Conservation (phyloP, 1,284 basidiomycete species). For the Stygiomarasmius scandens region DNA sequence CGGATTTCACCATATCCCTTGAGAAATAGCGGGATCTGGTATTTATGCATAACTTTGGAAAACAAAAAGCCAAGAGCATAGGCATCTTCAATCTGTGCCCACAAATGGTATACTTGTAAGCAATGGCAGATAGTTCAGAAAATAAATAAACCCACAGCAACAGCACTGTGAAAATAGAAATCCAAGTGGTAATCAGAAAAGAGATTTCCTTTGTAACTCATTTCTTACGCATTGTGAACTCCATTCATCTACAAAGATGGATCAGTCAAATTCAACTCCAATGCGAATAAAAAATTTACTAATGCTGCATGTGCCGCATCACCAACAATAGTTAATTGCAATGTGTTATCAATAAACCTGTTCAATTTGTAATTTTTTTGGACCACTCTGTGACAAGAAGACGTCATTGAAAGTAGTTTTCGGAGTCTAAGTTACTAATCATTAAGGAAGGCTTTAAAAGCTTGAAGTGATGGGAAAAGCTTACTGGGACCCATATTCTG, state of each 20-base stretch:
- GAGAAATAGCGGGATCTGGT: conserved; percentile 17
- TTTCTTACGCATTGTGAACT: conserved; percentile 20
- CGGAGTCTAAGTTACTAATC: conserved; percentile 1
- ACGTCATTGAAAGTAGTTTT: conserved; percentile 8
- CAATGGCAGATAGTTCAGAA: not conserved
- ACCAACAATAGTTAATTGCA: conserved; percentile 17
- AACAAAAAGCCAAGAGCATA: conserved; percentile 21
- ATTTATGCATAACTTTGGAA: conserved; percentile 9
- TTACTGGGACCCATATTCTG: conserved; percentile 3
- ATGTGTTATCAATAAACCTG: conserved; percentile 4
- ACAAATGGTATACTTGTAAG: not conserved
- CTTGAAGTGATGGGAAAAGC: not conserved
- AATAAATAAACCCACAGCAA: conserved; percentile 7
- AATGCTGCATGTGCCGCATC: conserved; percentile 22
- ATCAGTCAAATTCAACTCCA: not conserved
- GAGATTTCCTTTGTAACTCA: not conserved
- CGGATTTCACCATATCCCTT: conserved; percentile 19
- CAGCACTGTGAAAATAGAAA: not conserved
- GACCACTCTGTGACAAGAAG: conserved; percentile 12
- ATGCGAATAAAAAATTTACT: conserved; percentile 5
- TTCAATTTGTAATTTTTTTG: conserved; percentile 13
- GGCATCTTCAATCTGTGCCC: conserved; percentile 20
- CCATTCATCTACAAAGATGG: conserved; percentile 16
- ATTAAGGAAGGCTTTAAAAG: not conserved
- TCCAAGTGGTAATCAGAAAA: not conserved